Evolutionary conservation across 2,329 filamentous ascomycete species (phyloP).

Genomic region (Sporothrix dimorphospora): DNA sequence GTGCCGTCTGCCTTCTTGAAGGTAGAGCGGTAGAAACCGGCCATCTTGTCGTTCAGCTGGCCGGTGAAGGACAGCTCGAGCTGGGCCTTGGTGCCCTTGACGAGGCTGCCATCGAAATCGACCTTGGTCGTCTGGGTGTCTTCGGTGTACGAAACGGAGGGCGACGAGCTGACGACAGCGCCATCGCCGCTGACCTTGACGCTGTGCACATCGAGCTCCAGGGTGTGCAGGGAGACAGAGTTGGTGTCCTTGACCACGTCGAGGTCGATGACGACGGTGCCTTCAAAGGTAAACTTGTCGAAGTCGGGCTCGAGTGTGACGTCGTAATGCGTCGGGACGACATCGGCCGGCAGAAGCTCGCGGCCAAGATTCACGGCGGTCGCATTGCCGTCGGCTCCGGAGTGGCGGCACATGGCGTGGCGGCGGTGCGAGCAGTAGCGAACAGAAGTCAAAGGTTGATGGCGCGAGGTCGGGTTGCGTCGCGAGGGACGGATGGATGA

Average conservation of each 20-base stretch:
- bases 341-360: conserved; percentile 87
- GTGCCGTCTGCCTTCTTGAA: conserved; percentile 83
- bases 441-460: conserved; percentile 20
- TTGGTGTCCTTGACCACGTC: conserved; percentile 83
- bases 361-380: conserved; percentile 55
- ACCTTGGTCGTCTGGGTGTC: conserved; percentile 81
- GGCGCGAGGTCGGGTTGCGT: conserved; percentile 11
- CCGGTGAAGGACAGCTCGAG: conserved; percentile 78
- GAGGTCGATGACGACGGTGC: conserved; percentile 81
- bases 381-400: conserved; percentile 43
- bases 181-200: conserved; percentile 68
- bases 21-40: conserved; percentile 85
- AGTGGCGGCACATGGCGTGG: conserved; percentile 67
- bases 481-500: conserved; percentile 1
- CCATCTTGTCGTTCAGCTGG: conserved; percentile 85
- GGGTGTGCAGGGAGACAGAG: conserved; percentile 83
- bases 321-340: conserved; percentile 90
- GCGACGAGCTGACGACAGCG: conserved; percentile 61
- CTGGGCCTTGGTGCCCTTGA: conserved; percentile 76
- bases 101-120: conserved; percentile 72
- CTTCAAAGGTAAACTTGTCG: conserved; percentile 82
- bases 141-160: conserved; percentile 73
- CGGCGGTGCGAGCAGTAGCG: conserved; percentile 76
- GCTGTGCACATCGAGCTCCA: conserved; percentile 81
- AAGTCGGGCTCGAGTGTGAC: conserved; percentile 91